Base-by-base conservation (phyloP, 2,329 filamentous ascomycete genomes). In the Hypoxylon sp. region DNA sequence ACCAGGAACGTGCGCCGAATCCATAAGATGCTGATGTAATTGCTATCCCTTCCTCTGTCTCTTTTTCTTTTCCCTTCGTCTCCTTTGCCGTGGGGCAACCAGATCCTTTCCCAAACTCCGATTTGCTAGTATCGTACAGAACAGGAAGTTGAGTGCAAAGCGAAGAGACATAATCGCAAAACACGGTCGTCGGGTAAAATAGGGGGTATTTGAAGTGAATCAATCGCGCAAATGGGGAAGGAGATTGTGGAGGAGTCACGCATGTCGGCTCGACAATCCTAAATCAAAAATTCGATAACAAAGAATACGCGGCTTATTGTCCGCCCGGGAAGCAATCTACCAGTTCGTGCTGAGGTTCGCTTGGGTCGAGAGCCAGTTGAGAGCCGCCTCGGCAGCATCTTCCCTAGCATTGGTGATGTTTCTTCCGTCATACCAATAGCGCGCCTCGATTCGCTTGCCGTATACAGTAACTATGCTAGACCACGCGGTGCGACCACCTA, bases 351-450 rank as follows among this genome's bases (percentile, higher is more conserved):
- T 58, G n/a, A 81, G 78, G 53, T 75, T 80, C 62, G 79, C 82
- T 54, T 78, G 78, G 63, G 67, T 72, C 48, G 73, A 81, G 60
- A 92, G 80, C 81, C 85, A 87, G 76, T 85, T 87, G 67, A 92
- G 80, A 26, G 94, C 94, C 69, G 92, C 87, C 81, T 97, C 93
- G 71, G 94, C 94, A n/a, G 93, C 94, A 78, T 97, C 94, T 80
- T 97, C 94, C 81, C 89, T 91, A 65, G 94, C 94, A 77, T 97
- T 97, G 84, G 94, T 89, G 80, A 95, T 86, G 77, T 93, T 94
- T 78, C 93, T 90, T 68, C 94, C 94, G 80, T 97, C 94, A 81
- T 97, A 97, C 93, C 93, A 97, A 81, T 90, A 97, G 70, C 93
- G 88, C 51, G 94, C 94, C n/a, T 86, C 78, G 74, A 93, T 86